Base-by-base conservation (phyloP, 2,329 filamentous ascomycete species). In the Diaporthe velutina region DNA sequence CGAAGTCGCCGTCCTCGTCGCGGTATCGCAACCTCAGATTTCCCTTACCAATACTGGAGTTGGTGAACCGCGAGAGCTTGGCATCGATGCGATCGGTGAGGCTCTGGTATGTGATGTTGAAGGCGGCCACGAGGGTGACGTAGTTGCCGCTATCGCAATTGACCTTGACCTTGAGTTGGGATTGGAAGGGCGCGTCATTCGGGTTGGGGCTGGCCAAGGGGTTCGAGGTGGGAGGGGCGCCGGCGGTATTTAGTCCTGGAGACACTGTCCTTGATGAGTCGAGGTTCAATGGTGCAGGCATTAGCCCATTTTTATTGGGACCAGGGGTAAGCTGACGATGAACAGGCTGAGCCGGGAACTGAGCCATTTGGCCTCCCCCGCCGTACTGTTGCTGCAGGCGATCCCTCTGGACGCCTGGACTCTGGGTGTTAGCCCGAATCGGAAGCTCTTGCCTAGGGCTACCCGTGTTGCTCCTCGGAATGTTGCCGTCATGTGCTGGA, bases 81-180 rank as follows among this genome's bases (percentile, higher is more conserved):
- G 95, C 95, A 81, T 99, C 97, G 79, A 99, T 98, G 15, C 97
- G 94, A 82, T 98, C 97, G 77, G 97, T 95, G 73, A 99, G 88
- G 33, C 95, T 97, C 78, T 97, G 95, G 84, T 97, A 98, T 54
- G 95, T 93, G 80, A 98, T 98, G 82, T 97, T 98, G 84, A 95
- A 97, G 42, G 95, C 94, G 55, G 98, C 97, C 15, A 99, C 96
- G n/a, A 99, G 89, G 0, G 96, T 98, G 75, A 98, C 93, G 79
- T 97, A 97, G 81, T 96, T 97, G 61, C 94, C 93, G 60, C 84
- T 86, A 75, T 97, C 95, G 81, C 95, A 97, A 81, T 96, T 96
- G 74, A 99, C 95, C 82, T 97, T 98, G 68, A 98, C 96, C 85
- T 98, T 98, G 70, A 99, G 89, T 81, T 98, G 97, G 10, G 94